These are phyloP conservation scores for Ceratocystis cubensis DNA, from an alignment of 2,329 filamentous ascomycete genomes.

Conservation along the genomic window DNA sequence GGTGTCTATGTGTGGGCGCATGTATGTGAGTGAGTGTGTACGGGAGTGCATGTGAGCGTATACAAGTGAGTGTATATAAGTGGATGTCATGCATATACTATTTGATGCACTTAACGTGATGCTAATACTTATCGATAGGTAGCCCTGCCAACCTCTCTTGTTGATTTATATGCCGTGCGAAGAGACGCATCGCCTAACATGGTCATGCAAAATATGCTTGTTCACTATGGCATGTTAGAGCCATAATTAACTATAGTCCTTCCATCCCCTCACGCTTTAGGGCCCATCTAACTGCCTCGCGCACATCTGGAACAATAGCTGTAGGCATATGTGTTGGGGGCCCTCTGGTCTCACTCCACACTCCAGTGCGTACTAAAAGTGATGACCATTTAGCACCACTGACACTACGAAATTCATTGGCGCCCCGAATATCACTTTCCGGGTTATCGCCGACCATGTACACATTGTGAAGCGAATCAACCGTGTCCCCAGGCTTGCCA, in stretches of 20 bases:
- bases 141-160: too few species aligned
- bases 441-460: slow-evolving; percentile 94
- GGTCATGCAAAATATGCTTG: neutral
- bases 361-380: slow-evolving; percentile 67
- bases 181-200: too few species aligned
- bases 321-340: slow-evolving; percentile 49
- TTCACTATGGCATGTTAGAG: too few species aligned
- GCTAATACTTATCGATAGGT: too few species aligned
- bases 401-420: slow-evolving; percentile 58
- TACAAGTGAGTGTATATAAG: too few species aligned
- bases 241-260: slow-evolving; percentile 25
- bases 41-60: too few species aligned
- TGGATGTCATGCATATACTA: too few species aligned
- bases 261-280: slow-evolving; percentile 43
- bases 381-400: slow-evolving; percentile 63
- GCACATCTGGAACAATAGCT: slow-evolving; percentile 60
- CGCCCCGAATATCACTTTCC: slow-evolving; percentile 80
- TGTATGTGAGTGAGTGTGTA: too few species aligned
- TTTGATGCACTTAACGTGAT: too few species aligned
- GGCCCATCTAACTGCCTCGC: slow-evolving; percentile 65
- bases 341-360: slow-evolving; percentile 42
- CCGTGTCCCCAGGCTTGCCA: slow-evolving; percentile 12
- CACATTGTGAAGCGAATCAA: slow-evolving; percentile 50
- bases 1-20: too few species aligned
- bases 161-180: too few species aligned